Evolutionary conservation across 2,329 filamentous ascomycete species (phyloP).

Genomic region (Aureobasidium vineae): DNA sequence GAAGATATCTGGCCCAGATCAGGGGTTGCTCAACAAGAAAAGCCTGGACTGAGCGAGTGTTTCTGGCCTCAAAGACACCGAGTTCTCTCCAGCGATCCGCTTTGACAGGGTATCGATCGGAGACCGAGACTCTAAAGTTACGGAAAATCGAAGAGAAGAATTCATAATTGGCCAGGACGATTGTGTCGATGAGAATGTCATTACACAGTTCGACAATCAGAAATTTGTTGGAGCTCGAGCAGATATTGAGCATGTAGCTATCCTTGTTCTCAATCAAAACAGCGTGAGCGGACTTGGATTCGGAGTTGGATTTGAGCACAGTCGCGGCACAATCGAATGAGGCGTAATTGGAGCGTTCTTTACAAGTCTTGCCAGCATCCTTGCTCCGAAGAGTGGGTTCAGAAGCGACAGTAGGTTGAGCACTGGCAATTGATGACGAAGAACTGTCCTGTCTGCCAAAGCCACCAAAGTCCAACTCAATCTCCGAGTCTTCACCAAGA

Average conservation of each 20-base stretch:
- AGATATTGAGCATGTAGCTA: constrained; percentile 96
- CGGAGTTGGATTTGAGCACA: constrained; percentile 81
- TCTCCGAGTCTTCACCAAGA: constrained; percentile 84
- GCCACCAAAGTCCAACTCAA: constrained; percentile 68
- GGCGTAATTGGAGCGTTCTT: constrained; percentile 95
- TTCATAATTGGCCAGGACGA: constrained; percentile 97
- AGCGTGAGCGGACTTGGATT: constrained; percentile 83
- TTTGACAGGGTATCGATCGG: constrained; percentile 92
- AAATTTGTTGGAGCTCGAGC: constrained; percentile 82
- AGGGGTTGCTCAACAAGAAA: constrained; percentile 92
- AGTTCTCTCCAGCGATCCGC: constrained; percentile 86
- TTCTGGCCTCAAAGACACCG: constrained; percentile 85
- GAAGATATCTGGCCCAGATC: constrained; percentile 92
- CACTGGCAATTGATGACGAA: constrained; percentile 14
- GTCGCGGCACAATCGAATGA: constrained; percentile 97
- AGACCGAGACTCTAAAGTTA: constrained; percentile 85
- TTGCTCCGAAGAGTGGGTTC: constrained; percentile 64
- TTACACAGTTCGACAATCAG: constrained; percentile 93
- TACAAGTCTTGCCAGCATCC: constrained; percentile 95
- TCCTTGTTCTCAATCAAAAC: constrained; percentile 97
- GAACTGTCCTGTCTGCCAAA: constrained; percentile 49
- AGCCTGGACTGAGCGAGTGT: constrained; percentile 89
- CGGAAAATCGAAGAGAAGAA: constrained; percentile 98
- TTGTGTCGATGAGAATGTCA: constrained; percentile 80
- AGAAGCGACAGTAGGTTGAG: constrained; percentile 13